A percentile compares a stretch with the other conserved stretches of the same genome.
Evolutionary conservation across 2,329 filamentous ascomycete genomes (phyloP).

Genomic region (Neopestalotiopsis clavispora): DNA sequence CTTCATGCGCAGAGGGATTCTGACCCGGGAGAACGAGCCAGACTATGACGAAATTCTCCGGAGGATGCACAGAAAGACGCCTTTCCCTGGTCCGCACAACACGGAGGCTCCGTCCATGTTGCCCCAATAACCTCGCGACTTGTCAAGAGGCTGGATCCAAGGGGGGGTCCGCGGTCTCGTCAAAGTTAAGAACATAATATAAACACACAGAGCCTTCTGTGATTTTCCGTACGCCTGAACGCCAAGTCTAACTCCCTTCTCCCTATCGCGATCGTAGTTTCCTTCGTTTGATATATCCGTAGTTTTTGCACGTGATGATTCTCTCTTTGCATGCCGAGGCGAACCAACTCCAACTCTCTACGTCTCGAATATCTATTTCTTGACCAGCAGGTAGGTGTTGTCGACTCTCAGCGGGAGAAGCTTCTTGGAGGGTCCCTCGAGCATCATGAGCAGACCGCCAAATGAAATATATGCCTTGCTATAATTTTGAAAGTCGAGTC

Average conservation of each 20-base stretch:
- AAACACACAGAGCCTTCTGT: background rate
- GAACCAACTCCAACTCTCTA: background rate
- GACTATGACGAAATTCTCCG: constrained; percentile 77
- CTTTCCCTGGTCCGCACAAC: constrained; percentile 75
- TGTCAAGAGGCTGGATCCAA: background rate
- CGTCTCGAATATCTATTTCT: constrained; percentile 68
- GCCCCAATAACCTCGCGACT: background rate
- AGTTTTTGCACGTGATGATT: background rate
- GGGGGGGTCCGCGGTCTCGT: background rate
- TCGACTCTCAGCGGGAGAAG: constrained; percentile 90
- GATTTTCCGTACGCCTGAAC: constrained; percentile 7
- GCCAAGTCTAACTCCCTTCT: constrained; percentile 4
- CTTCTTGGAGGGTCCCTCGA: constrained; percentile 96
- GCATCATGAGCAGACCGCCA: constrained; percentile 85
- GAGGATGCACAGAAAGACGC: constrained; percentile 77
- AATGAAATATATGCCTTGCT: constrained; percentile 96
- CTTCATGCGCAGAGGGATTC: constrained; percentile 81
- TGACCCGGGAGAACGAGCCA: constrained; percentile 79
- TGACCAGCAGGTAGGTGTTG: constrained; percentile 89
- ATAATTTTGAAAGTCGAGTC: constrained; percentile 18
- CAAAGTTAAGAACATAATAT: background rate
- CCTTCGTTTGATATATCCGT: background rate
- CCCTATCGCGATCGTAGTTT: background rate
- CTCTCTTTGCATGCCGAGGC: background rate
- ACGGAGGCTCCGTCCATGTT: constrained; percentile 11